Conservation (phyloP, 371 early-diverging fungal genomes). For the Saksenaea vasiformis region DNA sequence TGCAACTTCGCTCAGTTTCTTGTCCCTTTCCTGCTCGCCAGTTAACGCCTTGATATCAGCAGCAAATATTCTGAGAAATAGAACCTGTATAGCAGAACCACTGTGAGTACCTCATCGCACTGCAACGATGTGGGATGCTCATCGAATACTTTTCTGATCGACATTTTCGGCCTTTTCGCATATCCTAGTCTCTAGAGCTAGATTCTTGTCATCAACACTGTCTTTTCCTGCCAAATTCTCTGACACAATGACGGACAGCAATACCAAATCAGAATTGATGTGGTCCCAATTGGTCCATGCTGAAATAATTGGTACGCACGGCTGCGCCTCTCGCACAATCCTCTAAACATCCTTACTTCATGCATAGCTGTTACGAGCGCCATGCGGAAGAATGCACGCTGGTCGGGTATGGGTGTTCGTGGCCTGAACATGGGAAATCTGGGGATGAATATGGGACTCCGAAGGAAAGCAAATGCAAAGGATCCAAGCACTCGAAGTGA, state of each 20-base stretch:
- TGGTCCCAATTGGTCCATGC: slow-evolving; percentile 81
- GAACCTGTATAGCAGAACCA: not conserved
- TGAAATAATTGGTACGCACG: slow-evolving; percentile 66
- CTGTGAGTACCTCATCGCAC: not conserved
- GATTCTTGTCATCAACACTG: not conserved
- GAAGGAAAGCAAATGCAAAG: slow-evolving; percentile 43
- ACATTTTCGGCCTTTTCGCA: not conserved
- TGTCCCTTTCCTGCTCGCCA: not conserved
- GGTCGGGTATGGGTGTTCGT: slow-evolving; percentile 72
- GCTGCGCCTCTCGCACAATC: not conserved
- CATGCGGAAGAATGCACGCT: slow-evolving; percentile 87
- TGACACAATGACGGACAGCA: slow-evolving; percentile 1
- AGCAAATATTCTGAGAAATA: not conserved
- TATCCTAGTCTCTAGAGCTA: not conserved
- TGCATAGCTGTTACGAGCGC: slow-evolving; percentile 66
- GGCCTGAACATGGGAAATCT: slow-evolving; percentile 64
- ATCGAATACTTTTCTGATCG: not conserved
- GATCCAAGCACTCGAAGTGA: slow-evolving; percentile 44
- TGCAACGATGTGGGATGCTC: not conserved
- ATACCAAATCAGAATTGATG: slow-evolving; percentile 57
- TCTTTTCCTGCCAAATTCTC: not conserved
- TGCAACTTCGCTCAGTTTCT: not conserved
- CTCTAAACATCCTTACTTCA: not conserved
- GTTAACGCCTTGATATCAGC: not conserved
- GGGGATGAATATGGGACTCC: slow-evolving; percentile 70